Percentiles rank a stretch among this genome's conserved stretches.
Evolutionary conservation across 306 rosid species (phyloP).

Genomic region (Chamaecrista fasciculata): DNA sequence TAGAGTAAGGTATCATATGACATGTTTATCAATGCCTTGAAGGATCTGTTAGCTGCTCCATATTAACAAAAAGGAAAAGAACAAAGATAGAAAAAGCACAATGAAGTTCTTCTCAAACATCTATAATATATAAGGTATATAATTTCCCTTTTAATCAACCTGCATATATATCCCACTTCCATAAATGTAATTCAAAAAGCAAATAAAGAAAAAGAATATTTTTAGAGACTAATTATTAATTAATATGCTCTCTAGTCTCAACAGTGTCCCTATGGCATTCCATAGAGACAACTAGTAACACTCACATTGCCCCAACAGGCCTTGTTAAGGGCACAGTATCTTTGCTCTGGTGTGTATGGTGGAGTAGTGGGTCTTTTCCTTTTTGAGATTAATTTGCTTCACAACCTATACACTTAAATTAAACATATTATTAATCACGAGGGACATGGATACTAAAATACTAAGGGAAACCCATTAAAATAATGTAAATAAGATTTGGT

Average conservation of each 20-base stretch:
- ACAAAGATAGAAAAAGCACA: not conserved
- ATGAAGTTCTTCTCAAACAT: not conserved
- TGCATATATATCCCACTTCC: not conserved
- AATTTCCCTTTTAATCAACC: not conserved
- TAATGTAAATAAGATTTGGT: slow-evolving; percentile 1
- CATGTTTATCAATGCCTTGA: no score
- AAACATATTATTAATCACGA: not conserved
- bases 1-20: no score
- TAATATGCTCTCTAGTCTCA: no score
- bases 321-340: not conserved
- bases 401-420: not conserved
- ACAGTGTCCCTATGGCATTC: not conserved
- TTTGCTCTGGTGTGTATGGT: not conserved
- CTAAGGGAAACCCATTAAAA: not conserved
- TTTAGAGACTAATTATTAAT: not conserved
- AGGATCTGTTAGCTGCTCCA: no score
- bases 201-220: not conserved
- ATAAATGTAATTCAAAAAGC: not conserved
- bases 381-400: not conserved
- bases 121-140: not conserved
- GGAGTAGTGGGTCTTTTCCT: not conserved
- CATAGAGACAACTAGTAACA: not conserved
- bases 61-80: not conserved
- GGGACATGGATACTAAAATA: not conserved
- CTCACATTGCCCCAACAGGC: not conserved